Evolutionary conservation across 2,329 filamentous ascomycete genomes (phyloP).

Genomic region (Epichloe gansuensis): DNA sequence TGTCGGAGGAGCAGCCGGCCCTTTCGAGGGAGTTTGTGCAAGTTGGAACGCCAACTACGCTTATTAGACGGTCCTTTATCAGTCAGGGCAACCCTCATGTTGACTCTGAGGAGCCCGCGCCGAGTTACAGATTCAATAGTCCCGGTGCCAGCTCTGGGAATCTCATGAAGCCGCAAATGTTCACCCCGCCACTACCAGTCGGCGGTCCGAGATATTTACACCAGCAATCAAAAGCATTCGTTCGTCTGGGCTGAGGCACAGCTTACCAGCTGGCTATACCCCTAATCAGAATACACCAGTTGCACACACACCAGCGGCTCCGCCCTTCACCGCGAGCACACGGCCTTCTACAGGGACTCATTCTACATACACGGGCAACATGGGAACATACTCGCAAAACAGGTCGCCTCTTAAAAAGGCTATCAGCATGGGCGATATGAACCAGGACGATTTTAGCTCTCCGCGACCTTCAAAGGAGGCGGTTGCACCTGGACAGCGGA

Average conservation of each 20-base stretch:
- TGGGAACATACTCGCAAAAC: constrained; percentile 69
- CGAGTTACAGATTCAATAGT: constrained; percentile 11
- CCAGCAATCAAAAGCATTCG: constrained; percentile 17
- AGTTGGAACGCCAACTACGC: constrained; percentile 42
- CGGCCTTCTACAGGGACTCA: constrained; percentile 14
- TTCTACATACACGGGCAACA: constrained; percentile 50
- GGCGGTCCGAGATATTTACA: constrained; percentile 21
- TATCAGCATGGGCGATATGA: constrained; percentile 47
- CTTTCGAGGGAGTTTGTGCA: constrained; percentile 33
- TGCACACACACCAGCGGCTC: constrained; percentile 12
- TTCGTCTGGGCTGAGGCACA: constrained; percentile 19
- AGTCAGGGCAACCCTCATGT: constrained; percentile 74
- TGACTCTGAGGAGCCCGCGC: constrained; percentile 45
- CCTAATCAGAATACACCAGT: background rate
- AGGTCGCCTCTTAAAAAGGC: constrained; percentile 77
- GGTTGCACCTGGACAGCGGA: constrained; percentile 44
- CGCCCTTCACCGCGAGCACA: constrained; percentile 11
- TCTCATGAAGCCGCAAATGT: constrained; percentile 24
- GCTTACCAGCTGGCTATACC: constrained; percentile 21
- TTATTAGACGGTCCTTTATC: constrained; percentile 64
- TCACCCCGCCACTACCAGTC: constrained; percentile 3
- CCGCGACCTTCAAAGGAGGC: constrained; percentile 51
- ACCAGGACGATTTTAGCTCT: constrained; percentile 27
- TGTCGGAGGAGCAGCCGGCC: constrained; percentile 36
- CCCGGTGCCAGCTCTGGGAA: constrained; percentile 12